Evolutionary conservation across 192 early-diverging fungal species (phyloP).

Genomic region (Geosiphon pyriformis): DNA sequence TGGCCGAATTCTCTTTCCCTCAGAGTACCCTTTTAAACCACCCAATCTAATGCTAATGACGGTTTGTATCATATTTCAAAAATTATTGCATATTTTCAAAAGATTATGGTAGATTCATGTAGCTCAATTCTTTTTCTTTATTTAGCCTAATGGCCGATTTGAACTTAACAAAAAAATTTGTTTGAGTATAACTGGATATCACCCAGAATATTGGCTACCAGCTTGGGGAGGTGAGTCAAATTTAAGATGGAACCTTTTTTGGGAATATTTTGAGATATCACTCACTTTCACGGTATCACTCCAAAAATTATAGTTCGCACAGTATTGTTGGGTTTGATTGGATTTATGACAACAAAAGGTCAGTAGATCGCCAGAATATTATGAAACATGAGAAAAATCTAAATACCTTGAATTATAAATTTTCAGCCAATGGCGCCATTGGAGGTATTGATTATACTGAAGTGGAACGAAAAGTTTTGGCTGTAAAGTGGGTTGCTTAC

Average conservation of each 20-base stretch:
- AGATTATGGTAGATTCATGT: not conserved
- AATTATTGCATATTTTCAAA: not conserved
- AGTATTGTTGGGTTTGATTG: constrained; percentile 80
- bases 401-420: not conserved
- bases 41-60: constrained; percentile 75
- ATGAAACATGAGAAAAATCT: not conserved
- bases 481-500: not conserved
- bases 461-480: constrained; percentile 15
- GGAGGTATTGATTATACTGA: constrained; percentile 24
- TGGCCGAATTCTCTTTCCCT: constrained; percentile 86
- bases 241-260: no score
- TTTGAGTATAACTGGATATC: constrained; percentile 86
- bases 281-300: not conserved
- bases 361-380: constrained; percentile 29
- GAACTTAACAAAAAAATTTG: constrained; percentile 93
- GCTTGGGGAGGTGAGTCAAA: constrained; percentile 86
- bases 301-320: constrained; percentile 56
- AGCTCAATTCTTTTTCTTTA: not conserved
- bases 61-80: constrained; percentile 29
- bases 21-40: constrained; percentile 93
- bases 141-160: constrained; percentile 77
- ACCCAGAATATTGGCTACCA: constrained; percentile 95
- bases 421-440: constrained; percentile 22
- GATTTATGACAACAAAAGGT: constrained; percentile 83
- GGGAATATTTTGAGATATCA: not conserved